Evolutionary conservation across 2,329 filamentous ascomycete genomes (phyloP).

Genomic region (Colletotrichum gloeosporioides): DNA sequence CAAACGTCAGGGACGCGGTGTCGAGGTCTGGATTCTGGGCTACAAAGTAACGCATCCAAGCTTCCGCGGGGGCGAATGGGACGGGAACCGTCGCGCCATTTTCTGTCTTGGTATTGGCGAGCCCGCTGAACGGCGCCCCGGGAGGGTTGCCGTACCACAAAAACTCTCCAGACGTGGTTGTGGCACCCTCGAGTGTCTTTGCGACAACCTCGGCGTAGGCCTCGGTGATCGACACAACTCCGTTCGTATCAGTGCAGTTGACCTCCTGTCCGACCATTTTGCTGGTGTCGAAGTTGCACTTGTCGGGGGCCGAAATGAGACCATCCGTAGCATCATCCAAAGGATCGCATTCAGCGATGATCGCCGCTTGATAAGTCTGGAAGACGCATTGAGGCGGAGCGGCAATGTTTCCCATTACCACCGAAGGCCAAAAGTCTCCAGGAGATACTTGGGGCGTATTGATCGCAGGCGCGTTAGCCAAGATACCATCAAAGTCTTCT

Average conservation of each 20-base stretch:
- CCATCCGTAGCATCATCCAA: background rate
- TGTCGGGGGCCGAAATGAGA: constrained; percentile 1
- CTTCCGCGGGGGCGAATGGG: background rate
- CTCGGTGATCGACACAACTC: background rate
- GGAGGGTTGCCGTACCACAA: constrained; percentile 1
- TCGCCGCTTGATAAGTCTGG: background rate
- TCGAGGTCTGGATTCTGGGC: background rate
- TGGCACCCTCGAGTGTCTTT: background rate
- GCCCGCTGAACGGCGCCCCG: background rate
- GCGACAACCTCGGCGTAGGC: background rate
- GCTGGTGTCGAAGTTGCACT: background rate
- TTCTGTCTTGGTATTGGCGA: background rate
- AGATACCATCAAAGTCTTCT: constrained; percentile 61
- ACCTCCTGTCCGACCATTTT: background rate
- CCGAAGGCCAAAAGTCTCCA: background rate
- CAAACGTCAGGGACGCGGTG: background rate
- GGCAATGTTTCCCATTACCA: constrained; percentile 5
- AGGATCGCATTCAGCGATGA: background rate
- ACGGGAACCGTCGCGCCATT: background rate
- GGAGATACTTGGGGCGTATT: constrained; percentile 16
- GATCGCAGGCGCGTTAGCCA: constrained; percentile 52
- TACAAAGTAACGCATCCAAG: constrained; percentile 6
- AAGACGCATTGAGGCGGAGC: constrained; percentile 4
- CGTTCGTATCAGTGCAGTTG: background rate
- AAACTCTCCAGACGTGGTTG: background rate